Percentiles rank a stretch among this genome's conserved stretches.
phyloP scores from a whole-genome alignment of 495 filamentous ascomycete species.

The Penicillium soppii region DNA sequence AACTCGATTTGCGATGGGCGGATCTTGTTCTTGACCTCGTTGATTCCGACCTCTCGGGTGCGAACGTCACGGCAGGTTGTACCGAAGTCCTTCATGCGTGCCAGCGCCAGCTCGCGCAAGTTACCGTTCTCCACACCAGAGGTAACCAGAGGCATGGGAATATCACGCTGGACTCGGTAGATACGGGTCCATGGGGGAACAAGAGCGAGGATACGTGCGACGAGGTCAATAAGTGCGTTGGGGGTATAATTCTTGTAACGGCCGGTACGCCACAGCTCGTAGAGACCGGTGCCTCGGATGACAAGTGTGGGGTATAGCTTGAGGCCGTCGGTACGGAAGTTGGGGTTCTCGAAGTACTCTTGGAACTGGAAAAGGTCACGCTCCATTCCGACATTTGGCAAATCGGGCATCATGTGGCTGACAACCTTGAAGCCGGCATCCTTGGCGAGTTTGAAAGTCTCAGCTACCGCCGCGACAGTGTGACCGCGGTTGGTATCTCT shows the following conservation, averaged over 20 bases:
- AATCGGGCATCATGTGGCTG: slow-evolving; percentile 98
- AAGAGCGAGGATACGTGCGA: slow-evolving; percentile 89
- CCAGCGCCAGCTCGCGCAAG: slow-evolving; percentile 85
- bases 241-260: slow-evolving; percentile 98
- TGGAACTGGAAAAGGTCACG: slow-evolving; percentile 94
- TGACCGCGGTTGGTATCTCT: slow-evolving; percentile 96
- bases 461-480: slow-evolving; percentile 88
- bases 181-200: slow-evolving; percentile 98
- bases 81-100: slow-evolving; percentile 97
- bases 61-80: slow-evolving; percentile 97
- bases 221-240: slow-evolving; percentile 91
- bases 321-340: slow-evolving; percentile 93
- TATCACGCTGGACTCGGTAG: slow-evolving; percentile 97
- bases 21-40: slow-evolving; percentile 98
- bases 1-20: slow-evolving; percentile 94
- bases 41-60: slow-evolving; percentile 95
- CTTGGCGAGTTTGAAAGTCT: slow-evolving; percentile 93
- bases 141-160: slow-evolving; percentile 97
- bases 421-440: slow-evolving; percentile 99
- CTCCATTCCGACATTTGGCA: slow-evolving; percentile 98
- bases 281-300: slow-evolving; percentile 94
- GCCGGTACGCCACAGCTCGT: slow-evolving; percentile 96
- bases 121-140: slow-evolving; percentile 98
- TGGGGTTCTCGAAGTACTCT: slow-evolving; percentile 97
- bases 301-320: slow-evolving; percentile 99